phyloP scores from a whole-genome alignment of 2,329 filamentous ascomycete species.

The Talaromyces sp. region DNA sequence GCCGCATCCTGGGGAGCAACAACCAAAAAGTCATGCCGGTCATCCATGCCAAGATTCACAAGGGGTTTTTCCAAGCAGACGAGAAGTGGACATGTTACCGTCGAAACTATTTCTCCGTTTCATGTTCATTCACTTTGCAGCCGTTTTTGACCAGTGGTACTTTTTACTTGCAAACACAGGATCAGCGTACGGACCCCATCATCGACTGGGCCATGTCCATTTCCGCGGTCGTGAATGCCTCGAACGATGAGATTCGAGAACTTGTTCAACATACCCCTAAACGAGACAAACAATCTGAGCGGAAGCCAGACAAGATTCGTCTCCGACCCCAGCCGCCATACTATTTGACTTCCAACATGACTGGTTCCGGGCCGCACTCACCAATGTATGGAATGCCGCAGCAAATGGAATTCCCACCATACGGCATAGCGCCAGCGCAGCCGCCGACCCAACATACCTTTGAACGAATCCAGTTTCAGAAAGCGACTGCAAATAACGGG shows the following conservation, averaged over 20 bases:
- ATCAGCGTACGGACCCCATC: conserved; percentile 56
- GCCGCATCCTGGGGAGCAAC: conserved; percentile 34
- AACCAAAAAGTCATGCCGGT: conserved; percentile 62
- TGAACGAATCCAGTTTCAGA: conserved; percentile 92
- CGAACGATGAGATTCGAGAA: conserved; percentile 73
- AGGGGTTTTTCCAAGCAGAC: conserved; percentile 81
- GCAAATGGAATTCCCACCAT: conserved; percentile 35
- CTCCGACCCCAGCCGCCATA: conserved; percentile 66
- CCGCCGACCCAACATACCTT: conserved; percentile 61
- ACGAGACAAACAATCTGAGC: conserved; percentile 80
- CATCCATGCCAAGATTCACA: conserved; percentile 78
- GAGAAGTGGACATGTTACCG: conserved; percentile 90
- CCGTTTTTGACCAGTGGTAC: conserved; percentile 59
- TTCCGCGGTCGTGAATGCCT: conserved; percentile 76
- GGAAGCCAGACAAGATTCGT: conserved; percentile 67
- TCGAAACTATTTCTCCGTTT: conserved; percentile 85
- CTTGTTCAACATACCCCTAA: conserved; percentile 90
- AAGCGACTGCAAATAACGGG: conserved; percentile 89
- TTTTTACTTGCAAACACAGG: conserved; percentile 54
- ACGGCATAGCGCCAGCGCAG: conserved; percentile 36
- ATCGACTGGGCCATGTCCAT: conserved; percentile 79
- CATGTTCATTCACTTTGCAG: conserved; percentile 71
- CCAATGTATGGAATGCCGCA: conserved; percentile 8
- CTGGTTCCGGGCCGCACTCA: not conserved
- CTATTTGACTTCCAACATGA: conserved; percentile 35